Conservation (phyloP, 768 basidiomycete genomes). For the Podaxis sp. region DNA sequence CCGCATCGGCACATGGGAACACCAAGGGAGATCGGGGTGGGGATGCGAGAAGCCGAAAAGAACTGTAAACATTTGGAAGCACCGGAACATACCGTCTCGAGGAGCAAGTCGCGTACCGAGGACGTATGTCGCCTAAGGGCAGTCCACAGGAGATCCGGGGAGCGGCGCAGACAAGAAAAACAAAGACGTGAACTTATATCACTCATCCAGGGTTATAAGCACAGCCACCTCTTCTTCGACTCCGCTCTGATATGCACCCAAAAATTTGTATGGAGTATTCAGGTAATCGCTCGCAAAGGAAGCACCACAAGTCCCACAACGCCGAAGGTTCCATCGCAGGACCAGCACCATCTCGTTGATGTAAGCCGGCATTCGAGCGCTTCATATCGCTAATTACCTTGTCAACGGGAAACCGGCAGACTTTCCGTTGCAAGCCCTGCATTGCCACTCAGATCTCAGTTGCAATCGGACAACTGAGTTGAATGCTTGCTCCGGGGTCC, state of each 20-base stretch:
- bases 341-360: neutral
- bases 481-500: slow-evolving; percentile 4
- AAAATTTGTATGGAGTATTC: neutral
- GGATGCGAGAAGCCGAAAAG: neutral
- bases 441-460: neutral
- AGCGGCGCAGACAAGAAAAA: neutral
- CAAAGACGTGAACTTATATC: neutral
- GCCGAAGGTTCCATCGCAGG: neutral
- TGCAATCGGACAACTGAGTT: neutral
- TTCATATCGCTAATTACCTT: neutral
- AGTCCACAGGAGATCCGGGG: neutral
- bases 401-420: slow-evolving; percentile 6
- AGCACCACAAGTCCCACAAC: slow-evolving; percentile 4
- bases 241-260: neutral
- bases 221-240: neutral
- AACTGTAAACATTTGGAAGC: neutral
- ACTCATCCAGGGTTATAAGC: neutral
- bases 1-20: neutral
- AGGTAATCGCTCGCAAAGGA: neutral
- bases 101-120: neutral
- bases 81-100: neutral
- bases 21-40: neutral
- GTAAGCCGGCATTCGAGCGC: neutral
- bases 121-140: neutral
- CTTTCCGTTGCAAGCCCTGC: neutral